phyloP scores from a whole-genome alignment of 2,329 filamentous ascomycete genomes.

The Paradendryphiella salina region DNA sequence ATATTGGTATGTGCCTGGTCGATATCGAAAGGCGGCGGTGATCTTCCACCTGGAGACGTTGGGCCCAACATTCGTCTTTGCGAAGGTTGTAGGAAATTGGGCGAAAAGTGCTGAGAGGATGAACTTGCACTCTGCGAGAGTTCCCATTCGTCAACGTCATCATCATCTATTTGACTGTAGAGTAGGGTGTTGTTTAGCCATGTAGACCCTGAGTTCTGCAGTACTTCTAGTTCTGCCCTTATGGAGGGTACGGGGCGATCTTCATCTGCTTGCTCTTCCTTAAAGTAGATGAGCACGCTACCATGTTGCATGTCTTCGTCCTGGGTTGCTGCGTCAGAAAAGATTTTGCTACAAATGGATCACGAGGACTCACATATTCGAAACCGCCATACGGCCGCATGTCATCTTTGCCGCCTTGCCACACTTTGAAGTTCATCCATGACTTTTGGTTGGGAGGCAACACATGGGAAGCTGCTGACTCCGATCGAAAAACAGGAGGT shows the following conservation, averaged over 20 bases:
- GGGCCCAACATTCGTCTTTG: constrained; percentile 33
- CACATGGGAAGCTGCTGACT: constrained; percentile 29
- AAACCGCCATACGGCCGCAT: constrained; percentile 45
- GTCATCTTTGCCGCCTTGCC: constrained; percentile 38
- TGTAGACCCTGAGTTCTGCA: constrained; percentile 44
- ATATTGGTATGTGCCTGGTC: constrained; percentile 27
- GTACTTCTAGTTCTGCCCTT: constrained; percentile 40
- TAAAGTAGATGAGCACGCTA: constrained; percentile 47
- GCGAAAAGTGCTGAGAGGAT: constrained; percentile 18
- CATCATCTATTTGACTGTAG: constrained; percentile 43
- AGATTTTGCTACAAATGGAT: neutral
- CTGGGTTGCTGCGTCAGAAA: constrained; percentile 18
- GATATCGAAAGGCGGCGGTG: constrained; percentile 38
- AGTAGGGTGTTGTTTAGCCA: constrained; percentile 45
- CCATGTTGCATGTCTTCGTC: constrained; percentile 47
- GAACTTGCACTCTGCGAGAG: constrained; percentile 30
- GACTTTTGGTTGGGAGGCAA: constrained; percentile 29
- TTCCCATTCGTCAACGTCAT: constrained; percentile 40
- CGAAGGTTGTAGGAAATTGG: constrained; percentile 20
- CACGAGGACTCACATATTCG: constrained; percentile 36
- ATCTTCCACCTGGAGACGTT: constrained; percentile 30
- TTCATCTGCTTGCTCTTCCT: constrained; percentile 44
- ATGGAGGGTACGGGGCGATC: constrained; percentile 45
- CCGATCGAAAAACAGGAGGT: constrained; percentile 27
- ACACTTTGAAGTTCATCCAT: constrained; percentile 46